phyloP scores from a whole-genome alignment of 2,329 filamentous ascomycete genomes.

The Amauroascus verrucosus region DNA sequence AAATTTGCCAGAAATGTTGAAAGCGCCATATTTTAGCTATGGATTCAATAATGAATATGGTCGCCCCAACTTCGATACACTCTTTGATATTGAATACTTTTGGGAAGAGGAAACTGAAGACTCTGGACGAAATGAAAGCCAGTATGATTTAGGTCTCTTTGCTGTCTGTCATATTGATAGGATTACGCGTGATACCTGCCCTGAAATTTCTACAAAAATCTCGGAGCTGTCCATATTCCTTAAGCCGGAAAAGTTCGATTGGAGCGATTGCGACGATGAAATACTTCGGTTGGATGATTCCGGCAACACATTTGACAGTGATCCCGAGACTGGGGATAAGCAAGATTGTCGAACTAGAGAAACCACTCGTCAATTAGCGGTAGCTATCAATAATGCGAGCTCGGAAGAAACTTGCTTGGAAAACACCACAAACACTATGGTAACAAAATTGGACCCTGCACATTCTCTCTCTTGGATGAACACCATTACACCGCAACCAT shows the following conservation, averaged over 20 bases:
- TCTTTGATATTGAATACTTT: slow-evolving; percentile 14
- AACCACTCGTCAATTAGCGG: neutral
- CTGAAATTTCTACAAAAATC: neutral
- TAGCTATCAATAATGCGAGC: neutral
- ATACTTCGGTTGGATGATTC: neutral
- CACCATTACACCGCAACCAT: neutral
- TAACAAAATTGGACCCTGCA: no score
- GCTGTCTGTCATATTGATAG: slow-evolving; percentile 6
- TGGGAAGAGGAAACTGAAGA: neutral
- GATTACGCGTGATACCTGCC: neutral
- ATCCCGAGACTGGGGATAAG: neutral
- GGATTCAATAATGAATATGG: neutral
- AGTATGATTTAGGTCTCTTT: slow-evolving; percentile 11
- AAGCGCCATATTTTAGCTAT: neutral
- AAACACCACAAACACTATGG: neutral
- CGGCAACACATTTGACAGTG: no score
- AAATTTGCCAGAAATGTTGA: no score
- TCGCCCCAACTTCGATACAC: neutral
- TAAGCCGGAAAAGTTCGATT: slow-evolving; percentile 6
- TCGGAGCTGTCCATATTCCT: neutral
- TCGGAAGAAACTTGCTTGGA: neutral
- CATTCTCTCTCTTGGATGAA: neutral
- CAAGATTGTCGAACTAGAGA: neutral
- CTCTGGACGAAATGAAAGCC: slow-evolving; percentile 7
- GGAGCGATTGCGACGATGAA: slow-evolving; percentile 7